phyloP scores from a whole-genome alignment of 1,284 basidiomycete genomes.

The Naganishia sp. region DNA sequence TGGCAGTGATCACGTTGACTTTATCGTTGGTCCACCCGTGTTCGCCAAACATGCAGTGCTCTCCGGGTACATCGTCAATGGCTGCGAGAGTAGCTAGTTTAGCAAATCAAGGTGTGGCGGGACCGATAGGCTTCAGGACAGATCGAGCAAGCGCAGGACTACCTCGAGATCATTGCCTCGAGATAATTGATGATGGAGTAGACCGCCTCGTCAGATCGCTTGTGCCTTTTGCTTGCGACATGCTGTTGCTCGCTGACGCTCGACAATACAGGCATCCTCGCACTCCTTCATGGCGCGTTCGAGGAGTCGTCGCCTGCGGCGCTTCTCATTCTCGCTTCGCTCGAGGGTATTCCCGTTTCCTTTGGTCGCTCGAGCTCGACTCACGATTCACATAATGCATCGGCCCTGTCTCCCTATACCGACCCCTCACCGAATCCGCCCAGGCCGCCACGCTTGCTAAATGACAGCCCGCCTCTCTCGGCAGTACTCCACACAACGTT shows the following conservation, averaged over 20 bases:
- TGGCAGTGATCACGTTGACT: constrained; percentile 71
- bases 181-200: too few species aligned
- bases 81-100: constrained; percentile 34
- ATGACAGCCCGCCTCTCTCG: constrained; percentile 64
- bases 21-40: constrained; percentile 70
- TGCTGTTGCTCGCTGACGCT: neutral
- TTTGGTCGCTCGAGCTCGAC: constrained; percentile 32
- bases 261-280: neutral
- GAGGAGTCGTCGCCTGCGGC: neutral
- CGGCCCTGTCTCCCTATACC: constrained; percentile 51
- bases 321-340: neutral
- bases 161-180: too few species aligned
- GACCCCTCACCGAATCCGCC: constrained; percentile 71
- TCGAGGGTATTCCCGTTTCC: neutral
- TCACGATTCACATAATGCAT: constrained; percentile 57
- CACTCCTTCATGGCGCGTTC: neutral
- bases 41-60: constrained; percentile 72
- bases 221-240: too few species aligned
- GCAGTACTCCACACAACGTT: constrained; percentile 68
- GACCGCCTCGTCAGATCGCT: too few species aligned
- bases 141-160: too few species aligned
- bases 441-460: constrained; percentile 79
- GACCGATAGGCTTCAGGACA: too few species aligned
- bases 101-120: neutral
- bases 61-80: constrained; percentile 67